Base-by-base conservation (phyloP, 169 alveolate species). In the Cryptosporidium andersoni region DNA sequence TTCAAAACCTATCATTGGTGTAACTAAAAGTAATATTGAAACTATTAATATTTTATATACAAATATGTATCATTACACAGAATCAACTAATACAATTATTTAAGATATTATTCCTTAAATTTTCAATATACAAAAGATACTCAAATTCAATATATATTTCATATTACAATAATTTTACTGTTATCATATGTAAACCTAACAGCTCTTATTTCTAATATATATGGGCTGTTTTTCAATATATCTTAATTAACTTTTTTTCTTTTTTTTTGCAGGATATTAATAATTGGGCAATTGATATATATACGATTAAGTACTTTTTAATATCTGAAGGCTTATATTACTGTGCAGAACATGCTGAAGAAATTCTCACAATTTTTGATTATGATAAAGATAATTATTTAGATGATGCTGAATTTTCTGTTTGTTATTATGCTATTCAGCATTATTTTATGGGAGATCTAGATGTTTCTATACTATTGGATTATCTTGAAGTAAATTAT, bases 391-490 rank as follows among this genome's bases (percentile, higher is more conserved):
- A 74, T 9, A 62, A 62, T 40, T 34, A 48, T 25, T 74, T 74
- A 58, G 60, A 74, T 36, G 85, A 74, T 16, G 4, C 66, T 8
- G 85, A 74, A 58, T 74, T 74, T 43, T 52, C 85, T 2, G 60
- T 74, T 40, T 74, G 67, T 25, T 74, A 74, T 16, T 68, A 74
- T 42, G 85, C 85, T 1, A 74, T 74, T 39, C 85, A 74, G 47
- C 85, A 58, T 37, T 63, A 74, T 47, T 74, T 74, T 47, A 74
- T 74, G 85, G 85, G 68, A 74, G 85, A 74, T 11, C 45, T 74
- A 11, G 85, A 74, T 39, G 85, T 74, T 9, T 47, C 42, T 8
- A 12, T 74, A 25, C n/a, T 74, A n/a, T 34, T 74, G 14, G 60
- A 74, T 34, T 74, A 74, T 60, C 62, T 74, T 6, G 85, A 74